These are phyloP conservation scores for Ophiostoma ulmi DNA, from an alignment of 2,329 filamentous ascomycete species.

Conservation along the genomic window DNA sequence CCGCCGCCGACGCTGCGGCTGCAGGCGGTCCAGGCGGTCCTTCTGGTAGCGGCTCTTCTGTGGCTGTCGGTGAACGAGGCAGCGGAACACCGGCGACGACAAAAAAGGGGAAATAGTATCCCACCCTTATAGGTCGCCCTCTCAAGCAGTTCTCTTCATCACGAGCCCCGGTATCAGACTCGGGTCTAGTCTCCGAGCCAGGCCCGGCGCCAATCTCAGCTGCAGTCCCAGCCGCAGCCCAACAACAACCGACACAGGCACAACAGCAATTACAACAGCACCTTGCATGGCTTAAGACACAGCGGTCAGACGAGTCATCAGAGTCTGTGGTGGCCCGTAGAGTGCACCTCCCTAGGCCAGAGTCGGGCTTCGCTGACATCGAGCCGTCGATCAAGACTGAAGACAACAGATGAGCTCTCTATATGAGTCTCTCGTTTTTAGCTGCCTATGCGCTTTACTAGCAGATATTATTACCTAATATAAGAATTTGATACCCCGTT, in stretches of 20 bases:
- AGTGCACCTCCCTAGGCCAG: not conserved
- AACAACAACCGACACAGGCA: not conserved
- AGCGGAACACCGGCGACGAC: constrained; percentile 18
- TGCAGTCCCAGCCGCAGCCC: not conserved
- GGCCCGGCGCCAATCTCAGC: not conserved
- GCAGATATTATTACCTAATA: not conserved
- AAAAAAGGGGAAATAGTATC: constrained; percentile 25
- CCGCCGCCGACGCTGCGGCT: not conserved
- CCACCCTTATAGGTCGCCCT: not conserved
- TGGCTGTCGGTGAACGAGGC: not conserved
- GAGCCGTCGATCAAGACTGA: not conserved
- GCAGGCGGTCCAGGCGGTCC: not conserved
- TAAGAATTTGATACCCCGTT: constrained; percentile 1
- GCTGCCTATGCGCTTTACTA: not conserved
- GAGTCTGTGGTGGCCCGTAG: not conserved
- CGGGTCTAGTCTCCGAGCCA: not conserved
- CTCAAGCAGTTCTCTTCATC: not conserved
- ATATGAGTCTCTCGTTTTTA: not conserved
- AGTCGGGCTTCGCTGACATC: not conserved
- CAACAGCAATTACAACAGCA: not conserved
- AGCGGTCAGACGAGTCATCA: not conserved
- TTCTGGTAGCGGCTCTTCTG: not conserved
- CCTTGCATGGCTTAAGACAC: not conserved
- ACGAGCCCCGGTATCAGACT: not conserved
- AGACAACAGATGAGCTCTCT: not conserved